phyloP scores from a whole-genome alignment of 176 grass and related monocot species.

The Calamus simplicifolius region DNA sequence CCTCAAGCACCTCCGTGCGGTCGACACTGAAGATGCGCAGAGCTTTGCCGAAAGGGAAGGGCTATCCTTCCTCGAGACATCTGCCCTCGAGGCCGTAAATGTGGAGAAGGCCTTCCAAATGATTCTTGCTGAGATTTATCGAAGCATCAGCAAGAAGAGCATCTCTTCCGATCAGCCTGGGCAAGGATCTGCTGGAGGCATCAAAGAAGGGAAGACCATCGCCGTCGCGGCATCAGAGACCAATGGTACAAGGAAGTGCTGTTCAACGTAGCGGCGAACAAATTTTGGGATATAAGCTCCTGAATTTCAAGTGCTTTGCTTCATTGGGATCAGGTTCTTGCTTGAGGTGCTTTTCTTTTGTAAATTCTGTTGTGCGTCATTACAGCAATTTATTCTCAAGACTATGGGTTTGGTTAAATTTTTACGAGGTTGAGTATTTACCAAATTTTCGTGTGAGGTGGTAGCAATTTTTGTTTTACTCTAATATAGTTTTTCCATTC shows the following conservation, averaged over 20 bases:
- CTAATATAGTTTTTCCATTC: no score
- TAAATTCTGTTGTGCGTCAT: no score
- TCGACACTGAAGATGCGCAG: background rate
- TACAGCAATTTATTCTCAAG: no score
- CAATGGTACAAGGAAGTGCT: background rate
- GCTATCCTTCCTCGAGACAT: slow-evolving; percentile 5
- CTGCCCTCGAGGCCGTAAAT: slow-evolving; percentile 5
- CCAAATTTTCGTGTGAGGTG: no score
- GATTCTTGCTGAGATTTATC: slow-evolving; percentile 8
- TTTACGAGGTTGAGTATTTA: no score
- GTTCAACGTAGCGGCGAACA: background rate
- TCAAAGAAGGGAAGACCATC: slow-evolving; percentile 5
- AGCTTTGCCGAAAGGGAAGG: slow-evolving; percentile 2
- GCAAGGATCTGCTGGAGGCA: background rate
- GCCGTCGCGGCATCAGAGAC: background rate
- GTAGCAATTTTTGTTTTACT: no score
- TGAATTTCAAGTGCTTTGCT: no score
- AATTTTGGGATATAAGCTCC: background rate
- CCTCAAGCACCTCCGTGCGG: background rate
- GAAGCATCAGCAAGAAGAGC: slow-evolving; percentile 7
- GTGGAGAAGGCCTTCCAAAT: slow-evolving; percentile 12
- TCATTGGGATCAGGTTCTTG: no score
- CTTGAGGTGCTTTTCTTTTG: no score
- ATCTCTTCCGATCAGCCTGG: background rate
- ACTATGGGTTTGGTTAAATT: no score